These are phyloP conservation scores for Phytopythium ostracodes DNA, from an alignment of 352 stramenopile species.

Conservation along the genomic window DNA sequence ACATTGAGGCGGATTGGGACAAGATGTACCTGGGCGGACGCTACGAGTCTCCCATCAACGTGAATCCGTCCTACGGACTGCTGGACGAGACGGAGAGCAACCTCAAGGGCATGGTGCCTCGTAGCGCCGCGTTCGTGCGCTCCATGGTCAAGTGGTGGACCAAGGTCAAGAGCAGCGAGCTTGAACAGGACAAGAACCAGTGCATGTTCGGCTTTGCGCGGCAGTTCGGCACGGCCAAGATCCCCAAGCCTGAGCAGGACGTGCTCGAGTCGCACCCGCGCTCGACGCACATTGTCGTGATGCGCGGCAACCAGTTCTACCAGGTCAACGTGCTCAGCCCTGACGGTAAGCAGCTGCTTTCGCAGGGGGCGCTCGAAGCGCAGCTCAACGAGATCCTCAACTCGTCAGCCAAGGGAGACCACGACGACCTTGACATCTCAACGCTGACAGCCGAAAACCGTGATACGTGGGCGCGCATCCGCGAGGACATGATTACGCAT, in stretches of 20 bases:
- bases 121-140: conserved; percentile 73
- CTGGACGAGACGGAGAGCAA: conserved; percentile 79
- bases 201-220: conserved; percentile 88
- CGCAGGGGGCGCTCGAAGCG: conserved; percentile 59
- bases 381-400: conserved; percentile 72
- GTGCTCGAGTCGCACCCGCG: conserved; percentile 68
- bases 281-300: conserved; percentile 86
- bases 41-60: conserved; percentile 89
- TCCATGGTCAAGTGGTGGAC: conserved; percentile 87
- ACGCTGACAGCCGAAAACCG: conserved; percentile 81
- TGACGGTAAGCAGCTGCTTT: conserved; percentile 79
- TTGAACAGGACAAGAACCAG: conserved; percentile 88
- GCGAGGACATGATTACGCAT: conserved; percentile 61
- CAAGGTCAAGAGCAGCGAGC: conserved; percentile 84
- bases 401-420: conserved; percentile 28
- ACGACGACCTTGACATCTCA: conserved; percentile 64
- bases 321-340: conserved; percentile 77
- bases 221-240: conserved; percentile 83
- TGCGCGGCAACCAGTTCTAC: conserved; percentile 84
- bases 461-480: conserved; percentile 82
- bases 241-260: conserved; percentile 71
- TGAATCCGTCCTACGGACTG: conserved; percentile 87
- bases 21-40: conserved; percentile 89
- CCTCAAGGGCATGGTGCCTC: conserved; percentile 58
- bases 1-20: conserved; percentile 92